phyloP scores from a whole-genome alignment of 768 basidiomycete species.

The Podaxis mareebaensis region DNA sequence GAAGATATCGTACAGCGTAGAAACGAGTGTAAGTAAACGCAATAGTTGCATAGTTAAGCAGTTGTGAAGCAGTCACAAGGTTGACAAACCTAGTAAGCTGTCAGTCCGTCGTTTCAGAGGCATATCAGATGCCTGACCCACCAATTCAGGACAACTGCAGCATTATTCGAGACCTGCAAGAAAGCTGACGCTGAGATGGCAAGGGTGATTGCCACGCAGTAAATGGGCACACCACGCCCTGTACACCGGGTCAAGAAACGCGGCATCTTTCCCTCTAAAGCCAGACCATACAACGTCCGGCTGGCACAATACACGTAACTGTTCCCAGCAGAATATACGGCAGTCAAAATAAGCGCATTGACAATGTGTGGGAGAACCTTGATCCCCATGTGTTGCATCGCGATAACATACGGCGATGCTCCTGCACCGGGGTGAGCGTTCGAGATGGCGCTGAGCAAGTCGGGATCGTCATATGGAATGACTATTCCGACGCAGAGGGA shows the following conservation, averaged over 20 bases:
- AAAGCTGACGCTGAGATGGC: constrained; percentile 42
- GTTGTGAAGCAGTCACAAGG: constrained; percentile 48
- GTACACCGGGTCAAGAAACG: constrained; percentile 53
- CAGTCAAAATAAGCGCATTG: constrained; percentile 68
- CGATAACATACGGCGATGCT: constrained; percentile 83
- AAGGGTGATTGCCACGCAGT: constrained; percentile 46
- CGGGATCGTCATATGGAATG: constrained; percentile 69
- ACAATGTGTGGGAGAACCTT: constrained; percentile 67
- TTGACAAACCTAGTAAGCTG: constrained; percentile 42
- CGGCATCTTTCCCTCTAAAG: constrained; percentile 62
- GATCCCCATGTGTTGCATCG: constrained; percentile 70
- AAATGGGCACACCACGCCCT: constrained; percentile 56
- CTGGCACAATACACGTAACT: constrained; percentile 65
- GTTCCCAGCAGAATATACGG: constrained; percentile 74
- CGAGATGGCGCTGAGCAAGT: constrained; percentile 51
- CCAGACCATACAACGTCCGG: constrained; percentile 53
- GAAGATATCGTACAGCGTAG: constrained; percentile 34
- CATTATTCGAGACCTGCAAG: constrained; percentile 48
- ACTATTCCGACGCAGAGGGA: constrained; percentile 75
- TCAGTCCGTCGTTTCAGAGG: neutral
- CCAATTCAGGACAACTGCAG: constrained; percentile 50
- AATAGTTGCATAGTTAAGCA: constrained; percentile 49
- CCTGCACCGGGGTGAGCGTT: constrained; percentile 59
- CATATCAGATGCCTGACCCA: constrained; percentile 24
- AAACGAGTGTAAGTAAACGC: constrained; percentile 51